A percentile compares a stretch with the other conserved stretches of the same genome.
These are phyloP conservation scores for Tetrastigma voinierianum DNA, from an alignment of 164 flowering plant species.

Conservation along the genomic window DNA sequence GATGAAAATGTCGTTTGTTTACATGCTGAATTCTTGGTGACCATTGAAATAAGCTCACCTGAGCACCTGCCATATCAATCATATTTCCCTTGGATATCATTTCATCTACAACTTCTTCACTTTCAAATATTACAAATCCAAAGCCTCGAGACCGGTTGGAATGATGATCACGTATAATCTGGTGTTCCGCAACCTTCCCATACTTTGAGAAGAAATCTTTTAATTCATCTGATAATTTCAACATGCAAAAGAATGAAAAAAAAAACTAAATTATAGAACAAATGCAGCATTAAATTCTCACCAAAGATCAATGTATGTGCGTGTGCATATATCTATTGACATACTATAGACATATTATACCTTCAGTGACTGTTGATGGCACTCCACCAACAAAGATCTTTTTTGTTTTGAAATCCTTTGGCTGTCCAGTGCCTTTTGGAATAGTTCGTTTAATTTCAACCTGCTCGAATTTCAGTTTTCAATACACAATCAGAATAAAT, in stretches of 20 bases:
- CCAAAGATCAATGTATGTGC: too few relatives aligned
- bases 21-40: slow-evolving; percentile 5
- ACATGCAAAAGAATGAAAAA: neutral
- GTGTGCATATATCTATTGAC: neutral
- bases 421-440: slow-evolving; percentile 56
- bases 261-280: neutral
- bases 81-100: slow-evolving; percentile 56
- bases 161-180: slow-evolving; percentile 65
- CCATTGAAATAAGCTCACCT: slow-evolving; percentile 39
- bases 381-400: slow-evolving; percentile 82
- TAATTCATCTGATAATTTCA: slow-evolving; percentile 48
- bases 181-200: slow-evolving; percentile 65
- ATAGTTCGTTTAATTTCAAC: slow-evolving; percentile 76
- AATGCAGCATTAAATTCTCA: neutral
- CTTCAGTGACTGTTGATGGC: slow-evolving; percentile 55
- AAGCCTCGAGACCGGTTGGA: slow-evolving; percentile 77
- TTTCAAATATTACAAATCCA: slow-evolving; percentile 66
- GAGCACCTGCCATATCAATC: slow-evolving; percentile 60
- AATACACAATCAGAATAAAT: neutral
- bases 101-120: slow-evolving; percentile 61
- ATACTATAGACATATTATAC: too few relatives aligned
- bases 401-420: slow-evolving; percentile 65
- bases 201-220: slow-evolving; percentile 63
- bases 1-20: slow-evolving; percentile 1
- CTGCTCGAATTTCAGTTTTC: slow-evolving; percentile 21